Base-by-base conservation (phyloP, 2,329 filamentous ascomycete genomes). In the Ceratocystis smalleyi region DNA sequence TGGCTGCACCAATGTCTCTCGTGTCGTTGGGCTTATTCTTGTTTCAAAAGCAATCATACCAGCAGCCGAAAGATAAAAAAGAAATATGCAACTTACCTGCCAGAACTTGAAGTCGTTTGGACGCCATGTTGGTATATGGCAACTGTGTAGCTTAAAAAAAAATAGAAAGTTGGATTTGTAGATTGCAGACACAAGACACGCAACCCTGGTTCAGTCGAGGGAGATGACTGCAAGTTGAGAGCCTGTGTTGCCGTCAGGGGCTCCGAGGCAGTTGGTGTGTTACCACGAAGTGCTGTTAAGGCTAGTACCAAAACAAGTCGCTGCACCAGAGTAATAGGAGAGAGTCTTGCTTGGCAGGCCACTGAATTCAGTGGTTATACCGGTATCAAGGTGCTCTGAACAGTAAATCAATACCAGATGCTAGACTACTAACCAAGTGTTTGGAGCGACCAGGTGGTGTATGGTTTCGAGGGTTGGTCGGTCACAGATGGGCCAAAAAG, bases 101-200 rank as follows among this genome's bases (percentile, higher is more conserved):
- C 40, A 66, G 64, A 51, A 66, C 61, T 51, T 63, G 61, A 15
- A 66, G 61, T 15, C 64, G 61, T 63, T 66, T 66, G 27, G 61
- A 54, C 24, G 64, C 64, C 64, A 66, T 66, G 22, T 60, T 54
- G 5, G 27, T 47, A 43, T 47, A 40, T 30, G 40, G 19, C 22
- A 5, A 17, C n/a, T 10, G 19, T 51, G 19, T 51, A 30, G 35
- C 35, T 40, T 40, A 40, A 40, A 40, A 40, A 32, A 35, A 35
- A 35, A 35, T 15, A 47, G 27, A 24, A 24, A 7, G 45, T 24
- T 49, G 17, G 43, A 61, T 32, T 57, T 57, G 24, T 30, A 32
- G 54, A 32, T 57, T 57, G 24, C 7, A 32, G 54, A 32, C 27
- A 19, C 54, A 32, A 57, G 54, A 57, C 54, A 57, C 12, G n/a